These are phyloP conservation scores for Tagetes erecta DNA, from an alignment of 129 eudicot species.

Conservation along the genomic window DNA sequence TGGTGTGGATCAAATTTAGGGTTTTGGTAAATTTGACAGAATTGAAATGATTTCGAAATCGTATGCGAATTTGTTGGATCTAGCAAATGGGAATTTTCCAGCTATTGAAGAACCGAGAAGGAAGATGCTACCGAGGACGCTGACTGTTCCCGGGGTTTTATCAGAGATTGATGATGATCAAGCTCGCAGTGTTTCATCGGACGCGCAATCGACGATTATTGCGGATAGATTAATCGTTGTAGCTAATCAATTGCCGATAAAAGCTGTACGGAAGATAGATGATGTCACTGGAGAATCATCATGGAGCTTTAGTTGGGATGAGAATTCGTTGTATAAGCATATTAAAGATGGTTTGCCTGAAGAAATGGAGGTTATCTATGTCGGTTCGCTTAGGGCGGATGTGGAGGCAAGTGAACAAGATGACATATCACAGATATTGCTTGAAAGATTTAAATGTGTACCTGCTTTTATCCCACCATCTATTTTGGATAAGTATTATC, in stretches of 20 bases:
- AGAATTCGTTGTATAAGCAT: conserved; percentile 50
- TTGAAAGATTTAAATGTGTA: conserved; percentile 60
- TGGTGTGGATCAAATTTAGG: conserved; percentile 28
- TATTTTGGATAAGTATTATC: conserved; percentile 48
- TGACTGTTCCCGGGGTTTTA: conserved; percentile 62
- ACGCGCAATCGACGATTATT: conserved; percentile 47
- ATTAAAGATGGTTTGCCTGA: conserved; percentile 60
- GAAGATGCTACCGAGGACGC: conserved; percentile 54
- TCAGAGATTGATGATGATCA: conserved; percentile 65
- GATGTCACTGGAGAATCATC: conserved; percentile 31
- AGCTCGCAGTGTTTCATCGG: conserved; percentile 55
- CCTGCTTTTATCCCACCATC: conserved; percentile 54
- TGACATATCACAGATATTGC: conserved; percentile 50
- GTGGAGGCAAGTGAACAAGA: conserved; percentile 53
- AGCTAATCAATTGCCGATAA: conserved; percentile 58
- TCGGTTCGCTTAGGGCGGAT: conserved; percentile 55
- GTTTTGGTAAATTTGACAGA: conserved; percentile 24
- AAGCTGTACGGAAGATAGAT: conserved; percentile 42
- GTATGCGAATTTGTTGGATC: conserved; percentile 59
- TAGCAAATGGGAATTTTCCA: conserved; percentile 65
- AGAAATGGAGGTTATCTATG: conserved; percentile 62
- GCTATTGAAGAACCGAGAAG: conserved; percentile 57
- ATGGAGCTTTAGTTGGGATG: conserved; percentile 62
- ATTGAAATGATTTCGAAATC: conserved; percentile 62
- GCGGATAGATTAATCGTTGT: conserved; percentile 53